Base-by-base conservation (phyloP, 345 rosid species). In the Populus euphratica region DNA sequence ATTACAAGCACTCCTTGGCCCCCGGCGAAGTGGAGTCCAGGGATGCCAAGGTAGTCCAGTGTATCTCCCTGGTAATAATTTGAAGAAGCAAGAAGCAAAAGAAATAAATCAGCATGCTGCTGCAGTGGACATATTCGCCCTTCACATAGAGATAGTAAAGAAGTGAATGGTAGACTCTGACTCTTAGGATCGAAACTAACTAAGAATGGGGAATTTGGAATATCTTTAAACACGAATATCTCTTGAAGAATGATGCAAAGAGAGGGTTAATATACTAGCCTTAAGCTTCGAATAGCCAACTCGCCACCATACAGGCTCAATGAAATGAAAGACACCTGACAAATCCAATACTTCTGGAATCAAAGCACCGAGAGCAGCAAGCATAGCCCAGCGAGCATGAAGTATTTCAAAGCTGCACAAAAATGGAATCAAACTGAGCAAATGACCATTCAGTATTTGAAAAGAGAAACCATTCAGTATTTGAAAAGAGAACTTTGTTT, bases 301-400 rank as follows among this genome's bases (percentile, higher is more conserved):
- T 72, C 89, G 84, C 97, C 99, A 95, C 97, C 98, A 95, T 43
- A 95, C 92, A 8, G 99, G 97, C 81, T 95, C 99, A 54, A 68
- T 80, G 73, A 95, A 93, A 78, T 90, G 96, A 77, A 90, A 91
- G 78, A 90, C 80, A 74, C 97, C 97, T 0, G 86, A 41, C 43
- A 88, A 83, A 84, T 93, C 91, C n/a, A 95, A 84, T 70, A 89
- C 83, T 86, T 93, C 97, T 7, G 99, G 98, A 81, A 93, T 76
- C 13, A 95, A 73, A 86, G 91, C 96, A 77, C 99, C 98, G 23
- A 95, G 87, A 29, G 98, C 89, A 64, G 93, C 98, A 84, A 92
- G 96, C 99, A 95, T 93, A 56, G 97, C 99, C 99, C 99, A 95
- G 43, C 97, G 97, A 78, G 97, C 96, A 84, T 95, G 98, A 63